phyloP scores from a whole-genome alignment of 371 early-diverging fungal genomes.

The Apophysomyces elegans region DNA sequence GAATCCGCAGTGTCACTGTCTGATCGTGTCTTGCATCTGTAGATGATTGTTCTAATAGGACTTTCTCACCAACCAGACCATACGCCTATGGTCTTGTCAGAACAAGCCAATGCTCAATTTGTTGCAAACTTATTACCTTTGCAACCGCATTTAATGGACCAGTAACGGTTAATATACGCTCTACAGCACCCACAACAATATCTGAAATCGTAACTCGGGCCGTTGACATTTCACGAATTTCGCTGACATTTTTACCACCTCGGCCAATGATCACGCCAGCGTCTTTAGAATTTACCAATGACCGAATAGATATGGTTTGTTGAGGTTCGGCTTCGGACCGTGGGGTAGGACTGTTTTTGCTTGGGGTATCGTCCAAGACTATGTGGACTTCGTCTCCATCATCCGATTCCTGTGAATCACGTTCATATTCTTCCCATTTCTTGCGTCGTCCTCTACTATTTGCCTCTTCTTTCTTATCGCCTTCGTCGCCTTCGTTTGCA shows the following conservation, averaged over 20 bases:
- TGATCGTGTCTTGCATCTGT: constrained; percentile 30
- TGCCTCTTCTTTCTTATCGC: constrained; percentile 19
- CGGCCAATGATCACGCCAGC: constrained; percentile 88
- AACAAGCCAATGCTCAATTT: background rate
- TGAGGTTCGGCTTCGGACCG: background rate
- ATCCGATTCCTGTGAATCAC: constrained; percentile 16
- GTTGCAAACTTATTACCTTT: constrained; percentile 48
- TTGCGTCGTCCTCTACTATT: constrained; percentile 18
- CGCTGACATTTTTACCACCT: constrained; percentile 79
- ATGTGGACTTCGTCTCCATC: constrained; percentile 28
- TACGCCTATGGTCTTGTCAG: constrained; percentile 56
- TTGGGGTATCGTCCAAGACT: constrained; percentile 14
- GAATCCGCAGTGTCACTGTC: constrained; percentile 65
- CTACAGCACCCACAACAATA: constrained; percentile 72
- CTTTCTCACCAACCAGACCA: constrained; percentile 70
- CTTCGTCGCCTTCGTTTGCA: constrained; percentile 11
- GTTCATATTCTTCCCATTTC: constrained; percentile 27
- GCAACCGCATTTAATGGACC: constrained; percentile 78
- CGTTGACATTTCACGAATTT: constrained; percentile 75
- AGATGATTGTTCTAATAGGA: constrained; percentile 57
- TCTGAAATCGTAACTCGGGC: constrained; percentile 84
- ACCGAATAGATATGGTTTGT: constrained; percentile 59
- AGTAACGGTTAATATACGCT: constrained; percentile 75
- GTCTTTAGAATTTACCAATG: constrained; percentile 81
- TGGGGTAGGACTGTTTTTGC: background rate